A percentile compares a stretch with the other conserved stretches of the same genome.
Evolutionary conservation across 2,329 filamentous ascomycete species (phyloP).

Genomic region (Lachnellula cervina): DNA sequence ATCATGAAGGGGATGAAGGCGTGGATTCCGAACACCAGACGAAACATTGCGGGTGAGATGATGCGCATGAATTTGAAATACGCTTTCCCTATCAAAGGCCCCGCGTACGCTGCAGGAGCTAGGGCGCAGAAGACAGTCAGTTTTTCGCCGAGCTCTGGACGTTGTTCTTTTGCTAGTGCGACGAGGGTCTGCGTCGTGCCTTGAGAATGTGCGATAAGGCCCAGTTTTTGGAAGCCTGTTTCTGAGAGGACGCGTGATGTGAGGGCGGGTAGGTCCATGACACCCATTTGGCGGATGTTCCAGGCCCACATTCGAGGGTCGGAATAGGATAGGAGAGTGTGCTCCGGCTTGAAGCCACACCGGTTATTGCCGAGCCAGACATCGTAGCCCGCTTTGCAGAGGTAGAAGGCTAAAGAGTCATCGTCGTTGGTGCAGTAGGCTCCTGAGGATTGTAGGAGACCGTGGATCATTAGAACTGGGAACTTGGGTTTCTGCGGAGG

Average conservation of each 20-base stretch:
- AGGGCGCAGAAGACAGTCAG: constrained; percentile 88
- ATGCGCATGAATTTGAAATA: constrained; percentile 90
- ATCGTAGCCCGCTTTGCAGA: constrained; percentile 88
- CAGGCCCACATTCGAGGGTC: constrained; percentile 96
- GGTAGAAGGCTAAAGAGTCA: constrained; percentile 82
- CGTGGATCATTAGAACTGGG: constrained; percentile 82
- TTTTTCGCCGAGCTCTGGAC: constrained; percentile 75
- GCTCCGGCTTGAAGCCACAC: constrained; percentile 76
- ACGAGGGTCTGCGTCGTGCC: constrained; percentile 87
- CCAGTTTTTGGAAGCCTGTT: constrained; percentile 79
- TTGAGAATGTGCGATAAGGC: constrained; percentile 82
- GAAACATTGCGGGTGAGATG: constrained; percentile 71
- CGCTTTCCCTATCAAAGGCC: constrained; percentile 76
- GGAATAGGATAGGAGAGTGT: constrained; percentile 61
- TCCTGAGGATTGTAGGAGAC: constrained; percentile 79
- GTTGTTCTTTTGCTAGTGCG: constrained; percentile 82
- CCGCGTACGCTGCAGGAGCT: constrained; percentile 85
- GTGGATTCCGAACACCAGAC: constrained; percentile 83
- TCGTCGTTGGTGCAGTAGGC: constrained; percentile 90
- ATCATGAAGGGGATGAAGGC: constrained; percentile 94
- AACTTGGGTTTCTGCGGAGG: constrained; percentile 49
- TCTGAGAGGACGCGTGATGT: constrained; percentile 73
- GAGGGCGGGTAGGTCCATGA: constrained; percentile 79
- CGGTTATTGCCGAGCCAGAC: constrained; percentile 95
- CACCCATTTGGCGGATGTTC: constrained; percentile 93